Evolutionary conservation across 129 eudicot species (phyloP).

Genomic region (Lonicera japonica): DNA sequence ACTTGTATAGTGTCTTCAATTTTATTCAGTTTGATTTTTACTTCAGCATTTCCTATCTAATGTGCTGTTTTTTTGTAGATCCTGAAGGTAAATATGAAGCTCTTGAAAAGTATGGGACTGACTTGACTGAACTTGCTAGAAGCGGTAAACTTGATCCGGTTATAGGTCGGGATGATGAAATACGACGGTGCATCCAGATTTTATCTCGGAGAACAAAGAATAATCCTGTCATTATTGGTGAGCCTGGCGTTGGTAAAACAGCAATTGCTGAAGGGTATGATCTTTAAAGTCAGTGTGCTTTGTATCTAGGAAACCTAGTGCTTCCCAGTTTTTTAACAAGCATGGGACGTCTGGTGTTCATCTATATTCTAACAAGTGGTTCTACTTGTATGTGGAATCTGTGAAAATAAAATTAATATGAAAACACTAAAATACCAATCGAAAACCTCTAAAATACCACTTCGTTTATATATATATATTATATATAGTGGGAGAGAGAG

Average conservation of each 20-base stretch:
- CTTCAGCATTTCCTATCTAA: too few species aligned
- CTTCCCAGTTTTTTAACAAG: too few species aligned
- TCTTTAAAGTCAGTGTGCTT: neutral
- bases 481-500: too few species aligned
- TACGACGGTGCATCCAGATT: constrained; percentile 88
- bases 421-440: too few species aligned
- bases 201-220: constrained; percentile 85
- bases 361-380: too few species aligned
- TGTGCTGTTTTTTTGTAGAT: constrained; percentile 23
- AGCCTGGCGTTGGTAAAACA: constrained; percentile 98
- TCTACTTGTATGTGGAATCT: too few species aligned
- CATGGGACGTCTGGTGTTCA: too few species aligned
- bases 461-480: too few species aligned
- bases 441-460: too few species aligned
- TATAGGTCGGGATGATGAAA: constrained; percentile 95
- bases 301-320: neutral
- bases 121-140: constrained; percentile 87
- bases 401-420: too few species aligned
- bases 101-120: constrained; percentile 84
- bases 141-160: constrained; percentile 95
- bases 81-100: constrained; percentile 94
- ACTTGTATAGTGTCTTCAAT: too few species aligned
- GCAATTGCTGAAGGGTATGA: constrained; percentile 98
- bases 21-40: too few species aligned
- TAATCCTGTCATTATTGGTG: constrained; percentile 96